Conservation (phyloP, 495 filamentous ascomycete genomes). For the Xylaria castorea region DNA sequence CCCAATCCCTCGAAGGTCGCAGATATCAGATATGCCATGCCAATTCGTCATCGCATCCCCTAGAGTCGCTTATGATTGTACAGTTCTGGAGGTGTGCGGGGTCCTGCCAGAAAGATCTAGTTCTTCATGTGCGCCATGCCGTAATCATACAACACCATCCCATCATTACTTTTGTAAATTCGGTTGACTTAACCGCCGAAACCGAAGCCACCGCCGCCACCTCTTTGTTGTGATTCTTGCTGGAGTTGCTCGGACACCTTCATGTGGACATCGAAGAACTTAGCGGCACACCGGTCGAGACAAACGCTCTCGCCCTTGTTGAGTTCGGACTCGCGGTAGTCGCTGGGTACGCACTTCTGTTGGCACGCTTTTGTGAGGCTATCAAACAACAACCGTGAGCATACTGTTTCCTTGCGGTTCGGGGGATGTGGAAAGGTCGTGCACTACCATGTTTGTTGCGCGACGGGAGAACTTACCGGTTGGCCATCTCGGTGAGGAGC, state of each 20-base stretch:
- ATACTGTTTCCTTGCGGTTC: neutral
- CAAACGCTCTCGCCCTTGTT: constrained; percentile 99
- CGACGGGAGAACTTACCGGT: constrained; percentile 64
- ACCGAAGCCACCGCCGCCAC: constrained; percentile 45
- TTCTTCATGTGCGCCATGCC: constrained; percentile 10
- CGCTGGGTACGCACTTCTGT: constrained; percentile 86
- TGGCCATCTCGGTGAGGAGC: constrained; percentile 96
- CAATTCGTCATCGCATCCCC: constrained; percentile 21
- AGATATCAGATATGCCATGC: constrained; percentile 18
- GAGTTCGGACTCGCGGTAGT: constrained; percentile 93
- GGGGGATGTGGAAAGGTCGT: neutral
- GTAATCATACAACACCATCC: neutral
- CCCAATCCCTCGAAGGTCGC: constrained; percentile 14
- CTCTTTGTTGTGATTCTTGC: constrained; percentile 52
- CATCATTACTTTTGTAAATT: neutral
- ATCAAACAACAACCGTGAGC: constrained; percentile 24
- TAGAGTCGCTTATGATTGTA: constrained; percentile 27
- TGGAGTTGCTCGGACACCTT: constrained; percentile 75
- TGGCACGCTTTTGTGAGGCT: constrained; percentile 88
- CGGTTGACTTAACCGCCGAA: constrained; percentile 41
- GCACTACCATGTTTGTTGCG: neutral
- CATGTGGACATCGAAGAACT: constrained; percentile 98
- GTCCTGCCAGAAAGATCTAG: neutral
- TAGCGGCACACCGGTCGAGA: constrained; percentile 92
- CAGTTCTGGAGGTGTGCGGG: constrained; percentile 13